These are phyloP conservation scores for Phytophthora ramorum DNA, from an alignment of 352 stramenopile species.

Conservation along the genomic window DNA sequence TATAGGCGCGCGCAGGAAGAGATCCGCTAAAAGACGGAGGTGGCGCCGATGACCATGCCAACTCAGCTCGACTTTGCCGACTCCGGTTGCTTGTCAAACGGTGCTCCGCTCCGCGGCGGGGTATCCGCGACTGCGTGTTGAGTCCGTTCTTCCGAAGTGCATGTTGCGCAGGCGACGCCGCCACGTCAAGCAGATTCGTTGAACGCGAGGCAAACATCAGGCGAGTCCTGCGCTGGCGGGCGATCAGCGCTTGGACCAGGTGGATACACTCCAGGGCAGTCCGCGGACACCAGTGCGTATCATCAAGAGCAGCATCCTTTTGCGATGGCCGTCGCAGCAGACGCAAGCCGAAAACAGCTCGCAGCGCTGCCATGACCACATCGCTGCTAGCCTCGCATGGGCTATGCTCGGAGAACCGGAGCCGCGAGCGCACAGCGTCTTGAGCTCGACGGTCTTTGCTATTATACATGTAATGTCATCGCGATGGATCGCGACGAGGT, in stretches of 20 bases:
- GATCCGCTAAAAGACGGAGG: slow-evolving; percentile 1
- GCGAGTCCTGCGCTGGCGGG: slow-evolving; percentile 19
- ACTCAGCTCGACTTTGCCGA: background rate
- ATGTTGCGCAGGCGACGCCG: slow-evolving; percentile 23
- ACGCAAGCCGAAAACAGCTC: background rate
- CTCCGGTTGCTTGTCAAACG: slow-evolving; percentile 4
- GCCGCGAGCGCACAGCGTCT: background rate
- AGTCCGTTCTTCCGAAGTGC: slow-evolving; percentile 7
- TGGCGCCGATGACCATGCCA: background rate
- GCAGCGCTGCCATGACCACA: slow-evolving; percentile 1
- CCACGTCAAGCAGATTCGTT: slow-evolving; percentile 24
- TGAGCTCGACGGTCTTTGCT: background rate
- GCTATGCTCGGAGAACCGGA: slow-evolving; percentile 2
- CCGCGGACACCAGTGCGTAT: background rate
- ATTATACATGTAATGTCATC: no score
- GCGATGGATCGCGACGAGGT: slow-evolving; percentile 3
- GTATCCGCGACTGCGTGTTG: slow-evolving; percentile 17
- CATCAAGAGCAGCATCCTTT: slow-evolving; percentile 9
- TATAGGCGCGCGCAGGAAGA: slow-evolving; percentile 3
- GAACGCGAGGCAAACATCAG: slow-evolving; percentile 14
- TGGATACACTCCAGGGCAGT: slow-evolving; percentile 24
- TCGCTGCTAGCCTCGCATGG: slow-evolving; percentile 19
- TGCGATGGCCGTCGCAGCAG: background rate
- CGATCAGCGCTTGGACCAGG: slow-evolving; percentile 32
- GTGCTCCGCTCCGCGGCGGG: background rate